Evolutionary conservation across 148 eudicot genomes (phyloP), one percentile per base, ranked within the genome.

Genomic region (Salicornia ramosissima): DNA sequence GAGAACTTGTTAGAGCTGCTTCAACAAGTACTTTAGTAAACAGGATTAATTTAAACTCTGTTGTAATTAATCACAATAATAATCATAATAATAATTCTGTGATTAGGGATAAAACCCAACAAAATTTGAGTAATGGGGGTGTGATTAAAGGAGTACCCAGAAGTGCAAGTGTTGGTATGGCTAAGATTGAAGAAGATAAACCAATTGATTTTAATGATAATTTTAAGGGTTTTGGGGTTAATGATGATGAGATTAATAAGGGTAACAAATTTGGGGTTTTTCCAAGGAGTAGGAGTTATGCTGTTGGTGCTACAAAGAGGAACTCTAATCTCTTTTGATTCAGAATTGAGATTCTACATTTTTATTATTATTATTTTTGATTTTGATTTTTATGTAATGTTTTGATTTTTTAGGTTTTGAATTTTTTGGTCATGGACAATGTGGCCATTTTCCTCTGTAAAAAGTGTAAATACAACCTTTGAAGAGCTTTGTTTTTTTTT

Each of bases 141-240:
- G 70, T 5, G 2, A 34, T 15, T 21, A 79, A 57, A 21, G 64
- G 68, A 29, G 82, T 78, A 62, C 84, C 88, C 7, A 83, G 96
- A 60, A 90, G 92, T 68, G 52, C 70, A 5, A 87, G 92, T 73
- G 92, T 86, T 22, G 87, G 87, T 11, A 84, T 90, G 96, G 85
- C 86, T 0, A 86, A 77, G 71, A 90, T 90, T 49, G 96, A 90
- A 67, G 96, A 90, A 65, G 90, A 87, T 21, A 80, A 77, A 65
- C 74, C 87, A 3, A 70, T 67, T 50, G 86, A 79, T 2, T 76
- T 68, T 40, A 45, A 31, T 40, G 77, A 53, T 7, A 55, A 26
- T 13, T 57, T 45, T 12, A 25, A 16, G 22, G n/a, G 34, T 61
- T 53, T 28, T 47, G 30, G n/a, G 14, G 55, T 2, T 33, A 45